Evolutionary conservation across 371 early-diverging fungal species (phyloP).

Genomic region (Lichtheimia hyalospora): DNA sequence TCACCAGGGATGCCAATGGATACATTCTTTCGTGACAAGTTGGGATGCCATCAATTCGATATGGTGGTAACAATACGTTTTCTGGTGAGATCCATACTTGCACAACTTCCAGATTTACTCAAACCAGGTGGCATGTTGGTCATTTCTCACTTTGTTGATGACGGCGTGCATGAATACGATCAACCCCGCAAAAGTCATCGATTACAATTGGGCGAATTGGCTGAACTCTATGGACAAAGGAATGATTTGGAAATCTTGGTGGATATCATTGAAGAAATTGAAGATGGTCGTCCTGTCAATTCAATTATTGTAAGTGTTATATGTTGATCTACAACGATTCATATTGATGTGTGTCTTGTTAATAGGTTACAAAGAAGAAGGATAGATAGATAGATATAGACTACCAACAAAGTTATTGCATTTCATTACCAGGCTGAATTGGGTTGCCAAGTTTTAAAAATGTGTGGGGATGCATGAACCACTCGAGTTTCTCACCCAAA

Average conservation of each 20-base stretch:
- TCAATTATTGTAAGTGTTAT: slow-evolving; percentile 22
- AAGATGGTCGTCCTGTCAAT: slow-evolving; percentile 50
- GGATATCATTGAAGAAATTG: slow-evolving; percentile 37
- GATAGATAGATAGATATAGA: too few relatives aligned
- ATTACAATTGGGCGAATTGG: slow-evolving; percentile 31
- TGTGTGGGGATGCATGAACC: too few relatives aligned
- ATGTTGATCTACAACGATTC: too few relatives aligned
- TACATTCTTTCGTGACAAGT: slow-evolving; percentile 10
- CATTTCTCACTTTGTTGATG: slow-evolving; percentile 49
- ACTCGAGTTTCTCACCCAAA: too few relatives aligned
- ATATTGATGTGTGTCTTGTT: too few relatives aligned
- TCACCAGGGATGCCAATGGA: slow-evolving; percentile 15
- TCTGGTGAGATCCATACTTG: slow-evolving; percentile 29
- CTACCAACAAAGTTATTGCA: too few relatives aligned
- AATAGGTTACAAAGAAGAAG: too few relatives aligned
- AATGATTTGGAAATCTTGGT: slow-evolving; percentile 27
- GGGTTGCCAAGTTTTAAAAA: too few relatives aligned
- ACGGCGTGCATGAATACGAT: slow-evolving; percentile 25
- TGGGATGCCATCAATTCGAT: slow-evolving; percentile 22
- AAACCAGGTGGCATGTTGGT: slow-evolving; percentile 37
- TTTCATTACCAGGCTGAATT: too few relatives aligned
- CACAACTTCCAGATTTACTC: slow-evolving; percentile 23
- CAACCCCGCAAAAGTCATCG: slow-evolving; percentile 38
- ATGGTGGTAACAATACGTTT: slow-evolving; percentile 46
- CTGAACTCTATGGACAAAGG: slow-evolving; percentile 15